Conservation (phyloP, 2,329 filamentous ascomycete genomes). For the Chaetomiaceae sp. region DNA sequence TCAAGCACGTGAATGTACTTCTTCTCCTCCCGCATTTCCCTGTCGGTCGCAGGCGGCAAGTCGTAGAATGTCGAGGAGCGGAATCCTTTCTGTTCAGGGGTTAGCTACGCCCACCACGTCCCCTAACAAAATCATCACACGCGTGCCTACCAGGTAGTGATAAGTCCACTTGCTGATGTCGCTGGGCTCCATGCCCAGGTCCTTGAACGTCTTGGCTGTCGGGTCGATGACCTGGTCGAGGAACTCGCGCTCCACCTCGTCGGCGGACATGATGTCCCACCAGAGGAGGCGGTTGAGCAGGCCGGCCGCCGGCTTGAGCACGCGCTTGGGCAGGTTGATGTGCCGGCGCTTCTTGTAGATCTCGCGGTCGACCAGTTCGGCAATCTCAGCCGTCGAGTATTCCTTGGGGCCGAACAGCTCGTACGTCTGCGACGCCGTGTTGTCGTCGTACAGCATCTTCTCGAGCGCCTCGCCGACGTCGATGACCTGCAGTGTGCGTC, state of each 20-base stretch:
- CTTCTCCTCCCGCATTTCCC: conserved; percentile 89
- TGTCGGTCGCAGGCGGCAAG: conserved; percentile 87
- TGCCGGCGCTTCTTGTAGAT: conserved; percentile 85
- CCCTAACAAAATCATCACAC: conserved; percentile 14
- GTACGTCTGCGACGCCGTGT: conserved; percentile 80
- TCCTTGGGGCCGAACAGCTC: conserved; percentile 92
- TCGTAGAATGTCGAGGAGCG: conserved; percentile 86
- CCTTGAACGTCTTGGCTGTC: conserved; percentile 89
- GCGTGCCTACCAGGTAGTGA: conserved; percentile 73
- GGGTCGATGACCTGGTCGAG: conserved; percentile 88
- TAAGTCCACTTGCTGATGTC: conserved; percentile 85
- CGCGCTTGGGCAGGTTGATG: conserved; percentile 78
- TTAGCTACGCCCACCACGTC: conserved; percentile 35
- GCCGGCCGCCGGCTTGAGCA: conserved; percentile 69
- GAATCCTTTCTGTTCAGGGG: conserved; percentile 66
- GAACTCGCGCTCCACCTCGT: conserved; percentile 88
- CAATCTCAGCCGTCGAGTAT: conserved; percentile 84
- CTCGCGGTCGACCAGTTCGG: conserved; percentile 81
- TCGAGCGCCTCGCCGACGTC: conserved; percentile 88
- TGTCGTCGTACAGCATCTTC: conserved; percentile 84
- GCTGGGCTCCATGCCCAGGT: conserved; percentile 81
- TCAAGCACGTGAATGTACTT: conserved; percentile 91
- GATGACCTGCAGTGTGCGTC: conserved; percentile 54
- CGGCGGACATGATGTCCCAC: conserved; percentile 79
- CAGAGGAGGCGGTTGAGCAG: conserved; percentile 77